Evolutionary conservation across 2,329 filamentous ascomycete species (phyloP).

Genomic region (Penicillium sp.): DNA sequence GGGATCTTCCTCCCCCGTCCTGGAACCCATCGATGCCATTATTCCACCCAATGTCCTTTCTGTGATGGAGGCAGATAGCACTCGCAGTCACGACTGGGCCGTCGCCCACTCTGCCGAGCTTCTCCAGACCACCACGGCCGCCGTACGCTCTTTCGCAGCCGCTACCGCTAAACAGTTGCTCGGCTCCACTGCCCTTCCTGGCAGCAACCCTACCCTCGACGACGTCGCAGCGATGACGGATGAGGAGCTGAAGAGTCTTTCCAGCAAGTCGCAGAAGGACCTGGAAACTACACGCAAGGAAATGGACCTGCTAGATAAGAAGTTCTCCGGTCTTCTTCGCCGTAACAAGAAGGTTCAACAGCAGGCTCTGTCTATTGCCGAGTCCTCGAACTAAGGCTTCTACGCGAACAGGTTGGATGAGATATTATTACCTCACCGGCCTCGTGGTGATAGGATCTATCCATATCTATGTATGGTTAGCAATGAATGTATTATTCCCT

Average conservation of each 20-base stretch:
- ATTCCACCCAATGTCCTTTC: slow-evolving; percentile 40
- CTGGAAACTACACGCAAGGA: slow-evolving; percentile 71
- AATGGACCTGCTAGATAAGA: slow-evolving; percentile 54
- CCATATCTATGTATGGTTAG: too few species aligned
- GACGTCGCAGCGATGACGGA: slow-evolving; percentile 45
- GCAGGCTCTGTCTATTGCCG: slow-evolving; percentile 36
- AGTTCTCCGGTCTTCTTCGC: slow-evolving; percentile 41
- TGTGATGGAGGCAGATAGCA: slow-evolving; percentile 41
- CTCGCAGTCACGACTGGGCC: slow-evolving; percentile 39
- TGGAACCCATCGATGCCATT: slow-evolving; percentile 25
- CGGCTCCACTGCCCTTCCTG: slow-evolving; percentile 31
- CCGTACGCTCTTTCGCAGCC: slow-evolving; percentile 36
- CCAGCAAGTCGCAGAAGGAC: slow-evolving; percentile 55
- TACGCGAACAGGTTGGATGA: neutral
- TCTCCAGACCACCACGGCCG: slow-evolving; percentile 36
- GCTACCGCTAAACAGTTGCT: slow-evolving; percentile 41
- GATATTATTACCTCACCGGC: neutral
- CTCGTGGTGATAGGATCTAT: too few species aligned
- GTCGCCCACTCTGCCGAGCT: slow-evolving; percentile 37
- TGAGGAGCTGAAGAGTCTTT: slow-evolving; percentile 41
- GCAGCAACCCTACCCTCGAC: slow-evolving; percentile 37
- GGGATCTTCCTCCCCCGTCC: slow-evolving; percentile 25
- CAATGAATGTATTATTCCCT: too few species aligned
- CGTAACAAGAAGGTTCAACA: slow-evolving; percentile 46
- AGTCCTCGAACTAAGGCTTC: neutral